Percentiles rank a stretch among this genome's conserved stretches.
Conservation (phyloP, 495 filamentous ascomycete genomes). For the Aspergillus carlsbadensis region DNA sequence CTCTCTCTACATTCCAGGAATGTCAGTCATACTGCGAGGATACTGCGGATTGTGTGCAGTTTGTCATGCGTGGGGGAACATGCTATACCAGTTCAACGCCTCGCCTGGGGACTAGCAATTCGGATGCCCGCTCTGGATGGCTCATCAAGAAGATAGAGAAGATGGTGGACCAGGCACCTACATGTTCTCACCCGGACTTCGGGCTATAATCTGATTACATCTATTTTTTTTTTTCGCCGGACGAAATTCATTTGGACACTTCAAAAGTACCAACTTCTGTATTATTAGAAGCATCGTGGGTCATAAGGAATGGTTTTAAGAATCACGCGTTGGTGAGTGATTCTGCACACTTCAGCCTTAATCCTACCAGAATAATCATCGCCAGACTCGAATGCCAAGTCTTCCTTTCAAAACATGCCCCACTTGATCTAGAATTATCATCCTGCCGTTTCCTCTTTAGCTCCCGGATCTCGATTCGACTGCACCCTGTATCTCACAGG, state of each 20-base stretch:
- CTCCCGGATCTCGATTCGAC: neutral
- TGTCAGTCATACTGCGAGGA: slow-evolving; percentile 34
- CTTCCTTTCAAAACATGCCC: neutral
- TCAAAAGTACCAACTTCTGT: slow-evolving; percentile 1
- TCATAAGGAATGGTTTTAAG: slow-evolving; percentile 5
- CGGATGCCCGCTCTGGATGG: slow-evolving; percentile 38
- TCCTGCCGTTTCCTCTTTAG: neutral
- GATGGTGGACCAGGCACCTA: slow-evolving; percentile 32
- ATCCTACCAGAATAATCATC: neutral
- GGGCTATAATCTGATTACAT: slow-evolving; percentile 21
- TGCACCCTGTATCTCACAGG: neutral
- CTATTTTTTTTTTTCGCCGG: slow-evolving; percentile 15
- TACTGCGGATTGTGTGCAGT: slow-evolving; percentile 35
- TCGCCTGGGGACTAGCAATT: slow-evolving; percentile 29
- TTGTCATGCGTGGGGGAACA: slow-evolving; percentile 29
- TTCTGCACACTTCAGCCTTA: neutral
- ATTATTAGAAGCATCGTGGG: slow-evolving; percentile 11
- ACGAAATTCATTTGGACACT: slow-evolving; percentile 10
- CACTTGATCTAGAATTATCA: neutral
- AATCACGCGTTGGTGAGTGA: neutral
- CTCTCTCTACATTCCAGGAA: slow-evolving; percentile 31
- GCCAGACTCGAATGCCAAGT: neutral
- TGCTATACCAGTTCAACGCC: slow-evolving; percentile 38
- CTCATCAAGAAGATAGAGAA: slow-evolving; percentile 30
- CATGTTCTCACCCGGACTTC: slow-evolving; percentile 34